Percentiles rank a stretch among this genome's conserved stretches.
These are phyloP conservation scores for Diospyros lotus DNA, from an alignment of 148 eudicot genomes.

Conservation along the genomic window DNA sequence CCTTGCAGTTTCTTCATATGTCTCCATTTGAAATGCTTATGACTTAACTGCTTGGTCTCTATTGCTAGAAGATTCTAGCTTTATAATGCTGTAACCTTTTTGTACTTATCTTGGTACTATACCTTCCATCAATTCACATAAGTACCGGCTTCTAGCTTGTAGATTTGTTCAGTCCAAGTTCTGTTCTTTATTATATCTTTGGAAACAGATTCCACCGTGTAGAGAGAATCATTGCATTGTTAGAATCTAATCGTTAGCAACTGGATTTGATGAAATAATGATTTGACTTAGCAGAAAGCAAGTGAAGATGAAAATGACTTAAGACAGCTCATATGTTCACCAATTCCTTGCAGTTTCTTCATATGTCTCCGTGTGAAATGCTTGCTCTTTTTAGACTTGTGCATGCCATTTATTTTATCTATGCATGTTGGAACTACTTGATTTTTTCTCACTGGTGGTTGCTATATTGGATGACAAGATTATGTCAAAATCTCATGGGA, in stretches of 20 bases:
- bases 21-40: constrained; percentile 25
- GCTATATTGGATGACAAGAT: too few relatives aligned
- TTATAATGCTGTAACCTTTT: neutral
- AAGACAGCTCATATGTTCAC: too few relatives aligned
- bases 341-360: constrained; percentile 66
- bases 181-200: neutral
- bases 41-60: neutral
- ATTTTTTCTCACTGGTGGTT: too few relatives aligned
- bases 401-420: too few relatives aligned
- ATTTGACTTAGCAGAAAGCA: neutral
- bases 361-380: constrained; percentile 24
- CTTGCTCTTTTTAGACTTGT: neutral
- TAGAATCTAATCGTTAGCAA: neutral
- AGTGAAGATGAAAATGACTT: too few relatives aligned
- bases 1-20: constrained; percentile 46
- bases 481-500: too few relatives aligned
- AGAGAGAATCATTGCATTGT: neutral
- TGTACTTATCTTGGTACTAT: neutral
- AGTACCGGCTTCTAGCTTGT: neutral
- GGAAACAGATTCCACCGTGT: neutral
- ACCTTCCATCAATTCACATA: neutral
- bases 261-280: neutral
- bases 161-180: neutral
- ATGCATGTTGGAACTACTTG: too few relatives aligned
- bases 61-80: neutral